Evolutionary conservation across 495 filamentous ascomycete genomes (phyloP), one percentile per base, ranked within the genome.

Genomic region (Elasticomyces elasticus): DNA sequence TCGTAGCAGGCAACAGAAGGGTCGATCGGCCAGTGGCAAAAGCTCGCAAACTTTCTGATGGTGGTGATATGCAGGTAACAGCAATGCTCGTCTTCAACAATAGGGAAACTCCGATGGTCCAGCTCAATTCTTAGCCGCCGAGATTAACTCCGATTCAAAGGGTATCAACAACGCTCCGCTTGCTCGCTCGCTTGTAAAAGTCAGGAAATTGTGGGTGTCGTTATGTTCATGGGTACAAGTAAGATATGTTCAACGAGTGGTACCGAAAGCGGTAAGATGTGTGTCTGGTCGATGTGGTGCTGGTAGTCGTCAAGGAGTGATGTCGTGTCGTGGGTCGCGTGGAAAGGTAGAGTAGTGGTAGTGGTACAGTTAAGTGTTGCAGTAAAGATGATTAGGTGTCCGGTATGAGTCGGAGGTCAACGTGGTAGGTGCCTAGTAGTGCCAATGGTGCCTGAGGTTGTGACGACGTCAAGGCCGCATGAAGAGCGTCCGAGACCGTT

Each of bases 141-240:
- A 31, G 27, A 11, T 37, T 13, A 15, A 49, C 38, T 33, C 42
- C 43, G 30, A 43, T 23, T 19, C 40, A 45, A 17, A 44, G 40
- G 55, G 41, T 57, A 57, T 44, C 37, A 57, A 57, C 49, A 57
- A 28, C 55, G 49, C 43, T 53, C 40, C 55, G 49, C 43, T 53
- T 30, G 51, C 56, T 59, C 27, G 56, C 51, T 59, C 12, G 23
- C 22, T 38, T 40, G 51, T 37, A 17, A 33, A 41, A 31, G 37
- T 30, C 26, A 59, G 54, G 44, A 33, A 51, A 43, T 50, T 44
- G 31, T 42, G 45, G 49, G 13, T 47, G 49, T 59, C 44, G 56
- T 54, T 26, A 54, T 59, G 49, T 49, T 59, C 56, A 59, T 59
- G 27, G 28, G 52, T 54, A 54, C 46, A 56, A 41, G 17, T 7